A percentile compares a stretch with the other conserved stretches of the same genome.
phyloP scores from a whole-genome alignment of 2,329 filamentous ascomycete species.

The Bisporella sp. region DNA sequence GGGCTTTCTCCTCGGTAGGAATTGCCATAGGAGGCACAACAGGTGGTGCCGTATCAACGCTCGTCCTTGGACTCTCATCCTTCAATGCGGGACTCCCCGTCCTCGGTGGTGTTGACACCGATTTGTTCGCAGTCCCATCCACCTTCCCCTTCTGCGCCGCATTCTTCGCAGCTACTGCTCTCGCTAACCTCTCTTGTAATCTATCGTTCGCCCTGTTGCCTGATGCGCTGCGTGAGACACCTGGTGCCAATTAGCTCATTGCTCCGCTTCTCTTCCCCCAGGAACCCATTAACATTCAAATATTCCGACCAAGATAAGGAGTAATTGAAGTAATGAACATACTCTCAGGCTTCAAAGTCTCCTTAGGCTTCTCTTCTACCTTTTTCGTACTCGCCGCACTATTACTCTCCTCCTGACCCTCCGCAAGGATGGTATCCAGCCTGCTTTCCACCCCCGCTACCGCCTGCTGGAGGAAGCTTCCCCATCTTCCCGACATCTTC shows the following conservation, averaged over 20 bases:
- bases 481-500: not conserved
- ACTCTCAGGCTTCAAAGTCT: too few relatives aligned
- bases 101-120: constrained; percentile 41
- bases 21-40: too few relatives aligned
- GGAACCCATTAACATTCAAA: too few relatives aligned
- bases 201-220: constrained; percentile 65
- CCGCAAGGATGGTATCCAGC: constrained; percentile 83
- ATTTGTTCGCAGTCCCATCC: constrained; percentile 28
- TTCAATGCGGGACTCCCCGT: constrained; percentile 44
- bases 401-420: constrained; percentile 45
- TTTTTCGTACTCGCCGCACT: too few relatives aligned
- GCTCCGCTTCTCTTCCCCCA: too few relatives aligned
- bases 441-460: constrained; percentile 91
- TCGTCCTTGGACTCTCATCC: constrained; percentile 34
- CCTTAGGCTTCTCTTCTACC: too few relatives aligned
- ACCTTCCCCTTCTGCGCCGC: constrained; percentile 26
- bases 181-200: constrained; percentile 82
- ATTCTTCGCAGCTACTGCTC: constrained; percentile 72
- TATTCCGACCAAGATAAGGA: too few relatives aligned
- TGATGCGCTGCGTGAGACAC: constrained; percentile 56
- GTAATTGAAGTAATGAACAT: too few relatives aligned
- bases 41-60: constrained; percentile 32
- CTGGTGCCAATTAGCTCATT: constrained; percentile 20
- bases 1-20: constrained; percentile 8
- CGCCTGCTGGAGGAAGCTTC: constrained; percentile 74